A percentile compares a stretch with the other conserved stretches of the same genome.
Evolutionary conservation across 495 filamentous ascomycete genomes (phyloP).

Genomic region (Acidomyces sp.): DNA sequence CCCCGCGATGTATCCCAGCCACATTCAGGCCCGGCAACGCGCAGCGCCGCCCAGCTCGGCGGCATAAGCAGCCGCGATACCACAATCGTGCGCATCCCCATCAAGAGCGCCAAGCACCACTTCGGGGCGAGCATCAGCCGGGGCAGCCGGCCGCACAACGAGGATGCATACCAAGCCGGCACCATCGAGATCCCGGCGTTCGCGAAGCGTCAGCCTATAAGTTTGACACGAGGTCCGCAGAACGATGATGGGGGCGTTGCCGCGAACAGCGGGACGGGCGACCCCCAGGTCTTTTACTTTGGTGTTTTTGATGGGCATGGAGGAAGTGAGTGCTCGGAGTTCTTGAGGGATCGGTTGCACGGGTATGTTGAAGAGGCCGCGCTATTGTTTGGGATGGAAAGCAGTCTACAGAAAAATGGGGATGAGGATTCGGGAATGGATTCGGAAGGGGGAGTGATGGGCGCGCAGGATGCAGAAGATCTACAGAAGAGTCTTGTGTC

Average conservation of each 20-base stretch:
- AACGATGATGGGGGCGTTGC: slow-evolving; percentile 28
- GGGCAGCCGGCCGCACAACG: slow-evolving; percentile 74
- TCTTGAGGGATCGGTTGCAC: slow-evolving; percentile 72
- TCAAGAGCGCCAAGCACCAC: slow-evolving; percentile 89
- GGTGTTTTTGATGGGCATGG: slow-evolving; percentile 94
- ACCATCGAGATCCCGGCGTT: slow-evolving; percentile 88
- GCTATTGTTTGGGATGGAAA: slow-evolving; percentile 56
- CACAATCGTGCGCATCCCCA: slow-evolving; percentile 94
- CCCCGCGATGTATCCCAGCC: slow-evolving; percentile 74
- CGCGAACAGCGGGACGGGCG: slow-evolving; percentile 64
- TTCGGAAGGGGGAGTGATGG: slow-evolving; percentile 25
- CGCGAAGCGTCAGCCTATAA: slow-evolving; percentile 64
- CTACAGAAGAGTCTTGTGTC: slow-evolving; percentile 55
- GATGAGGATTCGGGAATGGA: slow-evolving; percentile 24
- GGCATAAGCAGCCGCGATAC: slow-evolving; percentile 48
- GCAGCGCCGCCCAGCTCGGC: slow-evolving; percentile 38
- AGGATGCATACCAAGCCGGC: slow-evolving; percentile 89
- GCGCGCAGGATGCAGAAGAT: slow-evolving; percentile 37
- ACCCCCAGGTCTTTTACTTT: slow-evolving; percentile 95
- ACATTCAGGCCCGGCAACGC: slow-evolving; percentile 44
- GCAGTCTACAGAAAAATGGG: slow-evolving; percentile 41
- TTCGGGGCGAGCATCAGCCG: slow-evolving; percentile 70
- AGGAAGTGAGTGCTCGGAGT: slow-evolving; percentile 75
- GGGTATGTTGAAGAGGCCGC: slow-evolving; percentile 75
- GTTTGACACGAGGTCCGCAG: slow-evolving; percentile 41